Evolutionary conservation across 1,284 basidiomycete species (phyloP), one percentile per base, ranked within the genome.

Genomic region (Irpex sp.): DNA sequence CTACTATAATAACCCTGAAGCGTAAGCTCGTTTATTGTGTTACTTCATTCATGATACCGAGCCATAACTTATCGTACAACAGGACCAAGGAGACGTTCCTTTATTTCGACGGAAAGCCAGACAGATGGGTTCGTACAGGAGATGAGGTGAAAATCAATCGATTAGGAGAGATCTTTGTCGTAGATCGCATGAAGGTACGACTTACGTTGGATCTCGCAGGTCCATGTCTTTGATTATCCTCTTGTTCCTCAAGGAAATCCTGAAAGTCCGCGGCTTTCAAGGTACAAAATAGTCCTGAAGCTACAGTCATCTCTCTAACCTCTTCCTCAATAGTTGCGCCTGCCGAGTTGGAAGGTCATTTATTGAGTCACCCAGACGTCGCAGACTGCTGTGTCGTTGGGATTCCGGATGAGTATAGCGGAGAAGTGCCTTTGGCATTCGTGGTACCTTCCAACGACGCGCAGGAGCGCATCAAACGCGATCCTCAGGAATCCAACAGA

Each of bases 291-390:
- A 11, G n/a, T 56, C 13, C 3, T 55, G 13, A 15, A 21, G 4
- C 11, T 9, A 5, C 44, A 15, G 37, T 51, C 5, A 21, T 37
- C 54, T 36, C 13, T 13, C 36, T 34, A 59, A 13, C 17, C 13
- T 21, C 17, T 21, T 9, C 44, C 11, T 21, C 36, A 63, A 38
- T 51, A 65, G 74, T 75, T 54, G 73, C 79, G 0, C 78, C 78
- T 0, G 77, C 79, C 3, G 81, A 83, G 67, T 73, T 84, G 17
- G 82, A 84, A 60, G 82, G 82, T 0, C 78, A 79, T 66, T 76
- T 94, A 49, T 78, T 94, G 64, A 69, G 86, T 72, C 89, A 92
- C 65, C 77, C 81, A 0, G 88, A 88, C 67, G 85, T 94, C 2
- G 79, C 79, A 0, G 87, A 92, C 64, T 82, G 79, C 0, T 90